These are phyloP conservation scores for Phytopythium ostracodes DNA, from an alignment of 352 stramenopile genomes.

Conservation along the genomic window DNA sequence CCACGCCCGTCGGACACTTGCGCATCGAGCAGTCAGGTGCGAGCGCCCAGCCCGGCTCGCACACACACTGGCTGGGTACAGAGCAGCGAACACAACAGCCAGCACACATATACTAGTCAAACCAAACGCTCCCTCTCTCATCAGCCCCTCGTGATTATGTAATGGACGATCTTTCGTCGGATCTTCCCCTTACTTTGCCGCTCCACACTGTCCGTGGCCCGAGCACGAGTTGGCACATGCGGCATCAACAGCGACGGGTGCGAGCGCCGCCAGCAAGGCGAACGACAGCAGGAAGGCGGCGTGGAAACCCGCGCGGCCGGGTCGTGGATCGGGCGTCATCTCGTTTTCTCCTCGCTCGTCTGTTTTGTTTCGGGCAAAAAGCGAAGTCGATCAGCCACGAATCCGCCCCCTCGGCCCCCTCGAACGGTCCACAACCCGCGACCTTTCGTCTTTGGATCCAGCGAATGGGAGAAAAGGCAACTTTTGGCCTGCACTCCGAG, in stretches of 20 bases:
- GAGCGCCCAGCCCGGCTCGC: constrained; percentile 52
- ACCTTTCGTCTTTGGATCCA: background rate
- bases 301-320: background rate
- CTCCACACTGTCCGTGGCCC: constrained; percentile 46
- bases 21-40: constrained; percentile 69
- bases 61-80: constrained; percentile 53
- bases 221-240: constrained; percentile 64
- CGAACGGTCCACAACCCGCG: background rate
- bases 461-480: background rate
- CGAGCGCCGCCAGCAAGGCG: background rate
- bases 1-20: constrained; percentile 59
- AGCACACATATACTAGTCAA: background rate
- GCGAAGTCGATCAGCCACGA: background rate
- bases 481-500: background rate
- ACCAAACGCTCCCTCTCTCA: background rate
- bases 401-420: background rate
- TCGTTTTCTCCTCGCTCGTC: background rate
- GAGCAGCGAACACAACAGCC: background rate
- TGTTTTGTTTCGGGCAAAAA: background rate
- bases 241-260: constrained; percentile 1
- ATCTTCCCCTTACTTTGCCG: constrained; percentile 34
- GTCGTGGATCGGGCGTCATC: background rate
- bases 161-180: no score
- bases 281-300: background rate
- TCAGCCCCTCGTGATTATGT: background rate